Evolutionary conservation across 352 stramenopile species (phyloP).

Genomic region (Globisporangium solare): DNA sequence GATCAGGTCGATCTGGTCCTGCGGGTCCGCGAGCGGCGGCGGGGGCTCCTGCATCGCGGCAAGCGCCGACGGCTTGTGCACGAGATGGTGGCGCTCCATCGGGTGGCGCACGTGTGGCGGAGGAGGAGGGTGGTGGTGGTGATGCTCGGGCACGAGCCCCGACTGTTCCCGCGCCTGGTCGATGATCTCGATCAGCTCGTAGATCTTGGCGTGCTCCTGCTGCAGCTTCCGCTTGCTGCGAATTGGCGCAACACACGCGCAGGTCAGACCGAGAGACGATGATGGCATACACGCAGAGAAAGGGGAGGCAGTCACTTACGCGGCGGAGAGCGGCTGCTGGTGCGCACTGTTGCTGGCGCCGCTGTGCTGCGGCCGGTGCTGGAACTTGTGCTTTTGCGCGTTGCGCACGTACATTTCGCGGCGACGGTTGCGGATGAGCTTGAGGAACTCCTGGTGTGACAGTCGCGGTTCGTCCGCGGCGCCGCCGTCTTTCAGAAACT

Average conservation of each 20-base stretch:
- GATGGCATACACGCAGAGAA: not conserved
- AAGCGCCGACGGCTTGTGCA: not conserved
- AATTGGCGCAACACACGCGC: not conserved
- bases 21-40: conserved; percentile 14
- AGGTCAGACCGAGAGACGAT: not conserved
- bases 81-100: not conserved
- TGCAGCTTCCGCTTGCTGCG: conserved; percentile 41
- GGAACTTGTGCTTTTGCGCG: conserved; percentile 18
- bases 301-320: conserved; percentile 11
- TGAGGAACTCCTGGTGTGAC: conserved; percentile 53
- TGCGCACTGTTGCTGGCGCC: not conserved
- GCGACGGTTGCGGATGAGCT: conserved; percentile 64
- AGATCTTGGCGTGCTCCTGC: conserved; percentile 52
- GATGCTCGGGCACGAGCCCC: conserved; percentile 18
- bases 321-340: conserved; percentile 19
- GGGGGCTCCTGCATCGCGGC: too few relatives aligned
- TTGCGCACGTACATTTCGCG: conserved; percentile 41
- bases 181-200: conserved; percentile 58
- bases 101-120: not conserved
- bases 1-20: conserved; percentile 48
- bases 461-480: conserved; percentile 40
- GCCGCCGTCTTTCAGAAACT: conserved; percentile 54
- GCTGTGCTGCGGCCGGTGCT: not conserved
- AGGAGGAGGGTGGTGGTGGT: conserved; percentile 16
- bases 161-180: conserved; percentile 37